Evolutionary conservation across 1,284 basidiomycete genomes (phyloP).

Genomic region (Fomitopsis betulina): DNA sequence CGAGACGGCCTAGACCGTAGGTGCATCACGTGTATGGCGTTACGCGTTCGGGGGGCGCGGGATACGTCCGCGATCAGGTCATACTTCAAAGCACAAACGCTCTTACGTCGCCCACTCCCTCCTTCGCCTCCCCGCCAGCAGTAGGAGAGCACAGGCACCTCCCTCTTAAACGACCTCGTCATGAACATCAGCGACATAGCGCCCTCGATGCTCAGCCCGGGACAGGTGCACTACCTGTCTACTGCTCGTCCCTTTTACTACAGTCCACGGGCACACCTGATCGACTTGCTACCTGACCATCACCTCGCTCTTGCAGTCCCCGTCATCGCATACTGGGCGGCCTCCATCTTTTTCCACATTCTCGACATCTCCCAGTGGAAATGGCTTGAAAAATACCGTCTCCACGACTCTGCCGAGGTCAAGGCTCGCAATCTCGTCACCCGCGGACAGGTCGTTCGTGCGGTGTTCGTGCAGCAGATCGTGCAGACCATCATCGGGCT

Average conservation of each 20-base stretch:
- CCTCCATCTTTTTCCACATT: slow-evolving; percentile 77
- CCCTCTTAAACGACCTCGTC: neutral
- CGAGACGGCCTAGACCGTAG: neutral
- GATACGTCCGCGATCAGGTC: neutral
- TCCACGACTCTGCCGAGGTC: slow-evolving; percentile 87
- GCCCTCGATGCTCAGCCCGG: slow-evolving; percentile 16
- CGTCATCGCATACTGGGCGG: slow-evolving; percentile 83
- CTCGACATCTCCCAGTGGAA: slow-evolving; percentile 76
- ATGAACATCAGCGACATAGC: slow-evolving; percentile 20
- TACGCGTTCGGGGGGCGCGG: neutral
- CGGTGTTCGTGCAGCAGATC: slow-evolving; percentile 45
- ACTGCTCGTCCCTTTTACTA: slow-evolving; percentile 25
- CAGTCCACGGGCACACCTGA: slow-evolving; percentile 14
- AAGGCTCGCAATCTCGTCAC: slow-evolving; percentile 75
- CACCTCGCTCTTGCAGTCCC: slow-evolving; percentile 73
- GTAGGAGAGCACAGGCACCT: neutral
- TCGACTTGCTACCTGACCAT: slow-evolving; percentile 50
- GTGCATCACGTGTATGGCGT: neutral
- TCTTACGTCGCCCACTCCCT: neutral
- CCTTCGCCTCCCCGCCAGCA: neutral
- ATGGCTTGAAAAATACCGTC: slow-evolving; percentile 81
- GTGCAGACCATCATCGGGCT: slow-evolving; percentile 81
- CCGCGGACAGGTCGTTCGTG: slow-evolving; percentile 69
- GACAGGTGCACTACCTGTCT: slow-evolving; percentile 22
- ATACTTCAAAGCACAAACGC: neutral